Base-by-base conservation (phyloP, 768 basidiomycete species). In the Calocybe gangraenosa region DNA sequence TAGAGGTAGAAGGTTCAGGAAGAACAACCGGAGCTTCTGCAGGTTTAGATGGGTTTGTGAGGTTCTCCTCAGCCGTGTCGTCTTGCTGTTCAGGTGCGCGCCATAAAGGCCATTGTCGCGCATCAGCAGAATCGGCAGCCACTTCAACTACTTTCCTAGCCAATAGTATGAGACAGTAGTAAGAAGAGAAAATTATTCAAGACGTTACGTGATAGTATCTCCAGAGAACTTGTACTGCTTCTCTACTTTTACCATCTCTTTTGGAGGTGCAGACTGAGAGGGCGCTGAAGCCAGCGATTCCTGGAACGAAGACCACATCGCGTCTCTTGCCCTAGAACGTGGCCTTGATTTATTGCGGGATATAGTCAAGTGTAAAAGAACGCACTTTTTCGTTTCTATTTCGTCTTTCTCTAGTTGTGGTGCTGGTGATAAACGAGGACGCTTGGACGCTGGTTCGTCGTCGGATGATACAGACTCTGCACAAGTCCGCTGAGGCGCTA, bases 161-260 rank as follows among this genome's bases (percentile, higher is more conserved):
- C 33, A n/a, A 48, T 46, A 40, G 39, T 46, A 44, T 48, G 33
- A 55, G 40, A 37, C 33, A n/a, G 41, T 37, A 42, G 8, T 17
- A 31, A 22, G 37, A 13, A 31, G 22, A 39, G 36, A 19, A 43
- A 5, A 32, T 22, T 11, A 28, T 28, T 28, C 5, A 38, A 18
- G 34, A 11, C 72, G 84, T 56, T 61, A 92, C 91, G 73, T 65
- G 37, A 84, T 70, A 23, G 82, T 76, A 48, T 92, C 82, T 18
- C 90, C 91, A 1, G 88, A 90, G 55, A 86, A 93, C 25, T 77
- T 60, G 60, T 81, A 86, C 28, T 69, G 74, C 58, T 81, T 86
- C 60, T 81, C 75, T 37, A 93, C 67, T 63, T 82, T 85, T 28
- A 92, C 73, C 53, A 70, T 68, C 42, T 67, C 74, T 50, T 54